Conservation (phyloP, 2,329 filamentous ascomycete genomes). For the Neurospora crassa region DNA sequence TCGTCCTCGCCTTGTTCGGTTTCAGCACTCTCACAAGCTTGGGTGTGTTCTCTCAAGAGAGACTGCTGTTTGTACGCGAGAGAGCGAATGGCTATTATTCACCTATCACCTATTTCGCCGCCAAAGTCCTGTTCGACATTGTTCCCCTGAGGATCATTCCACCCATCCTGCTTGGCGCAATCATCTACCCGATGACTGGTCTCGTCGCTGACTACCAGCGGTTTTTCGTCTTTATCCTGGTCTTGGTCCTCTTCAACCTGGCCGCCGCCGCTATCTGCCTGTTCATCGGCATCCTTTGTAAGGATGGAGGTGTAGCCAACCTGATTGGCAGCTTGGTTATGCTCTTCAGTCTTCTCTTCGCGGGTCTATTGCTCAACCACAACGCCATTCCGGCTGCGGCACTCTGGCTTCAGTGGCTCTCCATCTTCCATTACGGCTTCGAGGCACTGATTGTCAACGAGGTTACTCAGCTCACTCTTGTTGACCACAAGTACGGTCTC, state of each 20-base stretch:
- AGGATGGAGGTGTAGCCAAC: conserved; percentile 84
- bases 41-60: conserved; percentile 85
- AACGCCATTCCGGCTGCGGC: conserved; percentile 80
- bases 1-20: conserved; percentile 87
- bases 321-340: conserved; percentile 91
- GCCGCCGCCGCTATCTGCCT: conserved; percentile 88
- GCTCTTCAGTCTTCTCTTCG: conserved; percentile 93
- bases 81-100: conserved; percentile 95
- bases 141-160: conserved; percentile 89
- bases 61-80: conserved; percentile 84
- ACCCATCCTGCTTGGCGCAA: conserved; percentile 88
- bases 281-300: conserved; percentile 93
- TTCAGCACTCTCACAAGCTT: conserved; percentile 93
- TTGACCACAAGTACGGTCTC: conserved; percentile 91
- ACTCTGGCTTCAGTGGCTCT: conserved; percentile 83
- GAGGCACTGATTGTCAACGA: conserved; percentile 97
- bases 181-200: conserved; percentile 97
- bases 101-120: conserved; percentile 84
- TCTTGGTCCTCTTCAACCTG: conserved; percentile 91
- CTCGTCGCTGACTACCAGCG: conserved; percentile 71
- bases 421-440: conserved; percentile 97
- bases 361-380: conserved; percentile 87
- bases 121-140: conserved; percentile 98
- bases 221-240: conserved; percentile 85
- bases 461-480: conserved; percentile 77